A percentile compares a stretch with the other conserved stretches of the same genome.
Evolutionary conservation across 768 basidiomycete species (phyloP).

Genomic region (Mrakia frigida): DNA sequence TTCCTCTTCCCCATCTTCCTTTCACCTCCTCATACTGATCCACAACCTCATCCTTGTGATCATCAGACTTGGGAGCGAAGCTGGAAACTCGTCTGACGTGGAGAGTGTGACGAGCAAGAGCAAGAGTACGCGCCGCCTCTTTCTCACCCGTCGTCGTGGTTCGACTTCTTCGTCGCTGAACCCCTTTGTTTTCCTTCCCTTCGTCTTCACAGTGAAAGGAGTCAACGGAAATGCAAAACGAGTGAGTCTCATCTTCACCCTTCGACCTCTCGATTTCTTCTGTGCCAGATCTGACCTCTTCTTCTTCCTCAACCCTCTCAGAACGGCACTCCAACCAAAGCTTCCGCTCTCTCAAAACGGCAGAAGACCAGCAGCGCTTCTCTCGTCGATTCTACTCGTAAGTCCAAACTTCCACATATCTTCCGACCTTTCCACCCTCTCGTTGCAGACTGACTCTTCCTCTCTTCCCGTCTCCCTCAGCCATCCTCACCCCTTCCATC

Average conservation of each 20-base stretch:
- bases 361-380: neutral
- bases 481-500: no score
- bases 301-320: neutral
- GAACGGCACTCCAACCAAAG: conserved; percentile 3
- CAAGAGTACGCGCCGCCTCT: conserved; percentile 1
- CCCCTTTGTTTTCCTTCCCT: neutral
- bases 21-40: no score
- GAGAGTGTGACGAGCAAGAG: conserved; percentile 3
- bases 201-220: neutral
- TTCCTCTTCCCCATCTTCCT: neutral
- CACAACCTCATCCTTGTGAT: neutral
- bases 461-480: neutral
- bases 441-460: neutral
- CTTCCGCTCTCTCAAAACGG: neutral
- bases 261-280: neutral
- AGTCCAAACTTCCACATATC: neutral
- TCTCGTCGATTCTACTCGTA: neutral
- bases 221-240: conserved; percentile 7
- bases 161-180: neutral
- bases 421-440: neutral
- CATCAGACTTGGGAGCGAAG: neutral
- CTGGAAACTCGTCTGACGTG: neutral
- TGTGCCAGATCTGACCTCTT: neutral
- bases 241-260: neutral
- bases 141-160: neutral